A percentile compares a stretch with the other conserved stretches of the same genome.
Conservation (phyloP, 768 basidiomycete species). For the Mycena leptocephala region DNA sequence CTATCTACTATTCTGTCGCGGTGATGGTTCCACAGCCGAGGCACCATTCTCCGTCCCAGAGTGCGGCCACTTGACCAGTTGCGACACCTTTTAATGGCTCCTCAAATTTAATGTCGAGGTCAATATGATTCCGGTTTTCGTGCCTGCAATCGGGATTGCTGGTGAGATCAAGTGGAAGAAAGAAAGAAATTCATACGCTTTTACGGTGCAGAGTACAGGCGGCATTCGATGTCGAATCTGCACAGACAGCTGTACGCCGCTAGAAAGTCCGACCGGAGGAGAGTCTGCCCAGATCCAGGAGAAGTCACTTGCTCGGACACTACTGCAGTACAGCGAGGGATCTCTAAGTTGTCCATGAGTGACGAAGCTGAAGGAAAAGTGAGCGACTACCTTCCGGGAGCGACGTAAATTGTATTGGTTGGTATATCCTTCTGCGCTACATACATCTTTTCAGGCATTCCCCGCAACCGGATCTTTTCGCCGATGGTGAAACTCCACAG, state of each 20-base stretch:
- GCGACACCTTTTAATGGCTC: conserved; percentile 79
- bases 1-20: neutral
- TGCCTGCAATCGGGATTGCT: neutral
- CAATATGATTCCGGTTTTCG: conserved; percentile 26
- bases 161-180: neutral
- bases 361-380: neutral
- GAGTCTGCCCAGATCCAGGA: conserved; percentile 84
- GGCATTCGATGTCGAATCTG: conserved; percentile 84
- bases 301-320: conserved; percentile 66
- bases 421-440: conserved; percentile 80
- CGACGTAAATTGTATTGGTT: conserved; percentile 82
- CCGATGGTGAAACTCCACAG: conserved; percentile 92
- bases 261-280: conserved; percentile 64
- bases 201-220: conserved; percentile 67
- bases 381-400: conserved; percentile 73
- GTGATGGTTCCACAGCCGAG: conserved; percentile 86
- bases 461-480: conserved; percentile 79
- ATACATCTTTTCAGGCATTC: conserved; percentile 75
- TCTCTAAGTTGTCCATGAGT: conserved; percentile 56
- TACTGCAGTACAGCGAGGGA: conserved; percentile 67
- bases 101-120: conserved; percentile 63
- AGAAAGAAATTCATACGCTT: conserved; percentile 55
- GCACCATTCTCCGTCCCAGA: conserved; percentile 86
- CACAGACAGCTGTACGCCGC: conserved; percentile 66
- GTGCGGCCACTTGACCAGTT: conserved; percentile 84